Base-by-base conservation (phyloP, 2,329 filamentous ascomycete genomes). In the Stachybotrys echinatus region DNA sequence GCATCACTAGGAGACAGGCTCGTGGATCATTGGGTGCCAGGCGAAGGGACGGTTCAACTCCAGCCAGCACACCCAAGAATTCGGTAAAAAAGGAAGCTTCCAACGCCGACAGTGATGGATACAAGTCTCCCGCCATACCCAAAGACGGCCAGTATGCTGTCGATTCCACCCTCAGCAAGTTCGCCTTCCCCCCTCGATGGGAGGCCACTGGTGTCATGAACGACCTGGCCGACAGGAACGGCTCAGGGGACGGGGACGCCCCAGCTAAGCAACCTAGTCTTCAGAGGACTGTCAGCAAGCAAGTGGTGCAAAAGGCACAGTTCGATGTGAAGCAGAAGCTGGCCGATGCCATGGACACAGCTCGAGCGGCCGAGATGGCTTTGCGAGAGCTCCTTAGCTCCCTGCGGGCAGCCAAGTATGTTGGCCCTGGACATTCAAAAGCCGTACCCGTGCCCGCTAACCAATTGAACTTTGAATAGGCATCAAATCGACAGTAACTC, bases 1-100 rank as follows among this genome's bases (percentile, higher is more conserved):
- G 83, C 53, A 95, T 97, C 67, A 97, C 92, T 22, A 79, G 92
- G 55, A 80, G 92, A 52, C 90, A 96, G 65, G 85, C 89, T 2
- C 81, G 89, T 60, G 82, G 79, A 50, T 84, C 84, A 2, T 70
- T 80, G 14, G 72, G 76, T 20, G 80, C 77, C 52, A 79, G 81
- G 52, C 61, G 44, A 5, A 23, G 67, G 46, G 82, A 85, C 49
- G 74, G 74, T 37, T 84, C 83, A n/a, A 85, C 83, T 17, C 80
- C 80, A 5, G 67, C 70, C 2, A 72, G 71, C 22, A 84, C 74
- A 43, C 78, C 74, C 49, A 74, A 65, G 62, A 72, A 67, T 6
- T 54, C 64, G 1, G 58, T 66, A 3, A 70, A 65, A 56, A 72
- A 65, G 54, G 72, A 72, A 46, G 51, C 58, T 37, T 68, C 73